phyloP scores from a whole-genome alignment of 495 filamentous ascomycete genomes.

The Xanthoparmelia taractica region DNA sequence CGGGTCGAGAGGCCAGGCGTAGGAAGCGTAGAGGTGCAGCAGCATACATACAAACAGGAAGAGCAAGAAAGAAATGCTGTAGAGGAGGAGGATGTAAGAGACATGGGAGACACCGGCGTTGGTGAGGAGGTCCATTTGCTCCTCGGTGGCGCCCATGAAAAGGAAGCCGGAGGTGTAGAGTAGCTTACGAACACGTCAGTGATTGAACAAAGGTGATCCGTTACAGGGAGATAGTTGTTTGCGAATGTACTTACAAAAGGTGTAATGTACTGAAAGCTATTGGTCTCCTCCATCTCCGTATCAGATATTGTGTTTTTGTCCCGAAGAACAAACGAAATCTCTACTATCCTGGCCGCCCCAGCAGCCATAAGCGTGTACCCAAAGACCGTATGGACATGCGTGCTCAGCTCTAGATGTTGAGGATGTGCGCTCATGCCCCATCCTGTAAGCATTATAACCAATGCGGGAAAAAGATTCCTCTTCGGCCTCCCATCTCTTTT shows the following conservation, averaged over 20 bases:
- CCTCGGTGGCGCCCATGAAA: conserved; percentile 95
- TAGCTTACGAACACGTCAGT: conserved; percentile 46
- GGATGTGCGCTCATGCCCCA: conserved; percentile 90
- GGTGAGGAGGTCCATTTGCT: conserved; percentile 76
- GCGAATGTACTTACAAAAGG: conserved; percentile 62
- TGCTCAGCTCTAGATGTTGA: conserved; percentile 72
- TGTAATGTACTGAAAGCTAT: conserved; percentile 89
- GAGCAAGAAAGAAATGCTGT: conserved; percentile 78
- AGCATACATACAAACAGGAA: conserved; percentile 86
- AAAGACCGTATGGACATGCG: conserved; percentile 84
- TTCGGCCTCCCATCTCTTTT: conserved; percentile 76
- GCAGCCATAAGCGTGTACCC: conserved; percentile 94
- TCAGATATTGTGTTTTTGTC: conserved; percentile 54
- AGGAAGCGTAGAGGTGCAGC: conserved; percentile 68
- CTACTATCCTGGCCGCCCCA: conserved; percentile 74
- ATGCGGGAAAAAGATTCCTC: conserved; percentile 84
- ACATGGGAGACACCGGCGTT: conserved; percentile 74
- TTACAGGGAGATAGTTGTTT: background rate
- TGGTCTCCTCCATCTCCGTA: conserved; percentile 54
- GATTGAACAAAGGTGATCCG: conserved; percentile 1
- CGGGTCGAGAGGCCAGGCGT: conserved; percentile 42
- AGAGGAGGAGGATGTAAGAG: conserved; percentile 83
- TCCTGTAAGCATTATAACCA: conserved; percentile 88
- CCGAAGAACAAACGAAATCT: conserved; percentile 78
- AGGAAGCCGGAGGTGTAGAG: conserved; percentile 91